These are phyloP conservation scores for Macrolepiota fuliginosa DNA, from an alignment of 768 basidiomycete genomes.

Conservation along the genomic window DNA sequence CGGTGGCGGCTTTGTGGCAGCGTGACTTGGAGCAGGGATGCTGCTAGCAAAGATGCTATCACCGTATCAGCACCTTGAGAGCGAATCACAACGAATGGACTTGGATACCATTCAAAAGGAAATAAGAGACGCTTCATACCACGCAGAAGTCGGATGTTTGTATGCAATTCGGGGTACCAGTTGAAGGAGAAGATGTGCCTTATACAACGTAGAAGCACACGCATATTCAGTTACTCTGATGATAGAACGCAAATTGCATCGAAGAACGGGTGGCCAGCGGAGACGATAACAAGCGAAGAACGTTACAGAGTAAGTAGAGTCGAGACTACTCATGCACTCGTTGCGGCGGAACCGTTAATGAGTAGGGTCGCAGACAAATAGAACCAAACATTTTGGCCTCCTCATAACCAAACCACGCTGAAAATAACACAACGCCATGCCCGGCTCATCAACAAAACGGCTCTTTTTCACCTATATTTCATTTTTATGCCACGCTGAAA, in stretches of 20 bases:
- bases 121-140: conserved; percentile 8
- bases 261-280: not conserved
- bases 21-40: conserved; percentile 13
- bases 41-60: conserved; percentile 23
- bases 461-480: no score
- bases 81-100: not conserved
- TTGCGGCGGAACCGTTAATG: conserved; percentile 1
- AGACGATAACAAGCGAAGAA: not conserved
- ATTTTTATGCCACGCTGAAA: no score
- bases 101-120: conserved; percentile 15
- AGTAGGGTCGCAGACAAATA: not conserved
- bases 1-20: conserved; percentile 21
- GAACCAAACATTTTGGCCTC: not conserved
- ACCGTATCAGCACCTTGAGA: conserved; percentile 16
- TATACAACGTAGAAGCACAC: conserved; percentile 13
- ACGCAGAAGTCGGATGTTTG: conserved; percentile 9
- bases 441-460: no score
- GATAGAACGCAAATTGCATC: not conserved
- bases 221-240: not conserved
- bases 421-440: no score
- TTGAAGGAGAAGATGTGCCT: not conserved
- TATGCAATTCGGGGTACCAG: not conserved
- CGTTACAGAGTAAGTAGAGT: not conserved
- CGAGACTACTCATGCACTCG: not conserved
- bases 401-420: no score